These are phyloP conservation scores for Geranium rotundifolium DNA, from an alignment of 345 rosid species.

Conservation along the genomic window DNA sequence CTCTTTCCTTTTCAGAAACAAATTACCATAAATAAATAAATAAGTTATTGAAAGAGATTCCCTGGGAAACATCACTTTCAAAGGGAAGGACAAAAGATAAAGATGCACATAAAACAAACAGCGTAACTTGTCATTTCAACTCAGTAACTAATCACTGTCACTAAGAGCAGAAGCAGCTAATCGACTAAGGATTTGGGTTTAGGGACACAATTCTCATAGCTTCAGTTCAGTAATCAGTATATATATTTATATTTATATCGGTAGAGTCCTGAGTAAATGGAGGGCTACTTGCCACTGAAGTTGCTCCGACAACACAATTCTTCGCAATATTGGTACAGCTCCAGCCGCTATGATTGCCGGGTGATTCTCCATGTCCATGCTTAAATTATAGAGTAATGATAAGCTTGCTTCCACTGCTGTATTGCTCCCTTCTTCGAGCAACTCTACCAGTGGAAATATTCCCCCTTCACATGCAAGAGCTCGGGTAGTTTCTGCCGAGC, in stretches of 20 bases:
- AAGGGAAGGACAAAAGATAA: no score
- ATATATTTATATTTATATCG: slow-evolving; percentile 24
- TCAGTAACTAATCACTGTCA: background rate
- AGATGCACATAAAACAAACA: background rate
- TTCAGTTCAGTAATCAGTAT: no score
- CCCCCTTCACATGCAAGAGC: slow-evolving; percentile 55
- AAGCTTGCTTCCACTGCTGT: slow-evolving; percentile 56
- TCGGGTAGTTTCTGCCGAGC: slow-evolving; percentile 43
- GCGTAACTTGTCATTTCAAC: background rate
- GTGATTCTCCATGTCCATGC: slow-evolving; percentile 84
- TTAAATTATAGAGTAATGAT: slow-evolving; percentile 53
- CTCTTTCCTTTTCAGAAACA: no score
- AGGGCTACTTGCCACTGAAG: slow-evolving; percentile 73
- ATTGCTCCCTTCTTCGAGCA: slow-evolving; percentile 51
- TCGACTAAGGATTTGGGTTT: background rate
- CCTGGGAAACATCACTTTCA: no score
- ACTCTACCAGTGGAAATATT: slow-evolving; percentile 54
- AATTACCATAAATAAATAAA: no score
- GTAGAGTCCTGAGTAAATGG: slow-evolving; percentile 52
- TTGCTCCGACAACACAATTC: slow-evolving; percentile 51
- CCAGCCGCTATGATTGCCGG: slow-evolving; percentile 57
- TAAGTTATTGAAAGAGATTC: no score
- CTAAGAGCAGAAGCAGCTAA: no score
- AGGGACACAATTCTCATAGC: background rate
- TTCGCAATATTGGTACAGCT: slow-evolving; percentile 60